Evolutionary conservation across 2,329 filamentous ascomycete species (phyloP).

Genomic region (Xylariaceae sp.): DNA sequence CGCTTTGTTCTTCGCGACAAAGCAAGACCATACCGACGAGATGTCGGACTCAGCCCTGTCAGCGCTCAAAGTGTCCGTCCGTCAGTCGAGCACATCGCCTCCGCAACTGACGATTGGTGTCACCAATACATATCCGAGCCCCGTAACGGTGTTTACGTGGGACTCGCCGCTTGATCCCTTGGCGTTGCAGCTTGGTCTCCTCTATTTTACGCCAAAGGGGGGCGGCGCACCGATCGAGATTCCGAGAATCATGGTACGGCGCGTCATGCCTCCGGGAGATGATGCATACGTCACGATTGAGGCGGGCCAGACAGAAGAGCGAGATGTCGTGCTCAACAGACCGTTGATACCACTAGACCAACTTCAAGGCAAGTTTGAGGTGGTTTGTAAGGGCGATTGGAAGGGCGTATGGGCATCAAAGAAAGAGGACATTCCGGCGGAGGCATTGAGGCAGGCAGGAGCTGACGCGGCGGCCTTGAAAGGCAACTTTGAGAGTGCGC

Average conservation of each 20-base stretch:
- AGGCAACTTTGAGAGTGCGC: slow-evolving; percentile 27
- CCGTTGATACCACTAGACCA: slow-evolving; percentile 35
- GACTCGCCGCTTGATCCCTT: slow-evolving; percentile 44
- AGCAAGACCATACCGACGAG: slow-evolving; percentile 15
- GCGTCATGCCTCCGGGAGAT: slow-evolving; percentile 39
- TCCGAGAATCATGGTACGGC: slow-evolving; percentile 36
- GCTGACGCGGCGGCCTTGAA: slow-evolving; percentile 23
- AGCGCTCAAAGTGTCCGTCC: slow-evolving; percentile 30
- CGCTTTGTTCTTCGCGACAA: neutral
- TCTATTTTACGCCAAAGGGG: slow-evolving; percentile 38
- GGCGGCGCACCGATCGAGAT: slow-evolving; percentile 36
- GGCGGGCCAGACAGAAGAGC: slow-evolving; percentile 35
- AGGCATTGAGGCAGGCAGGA: slow-evolving; percentile 23
- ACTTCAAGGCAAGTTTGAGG: slow-evolving; percentile 33
- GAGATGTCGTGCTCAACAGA: slow-evolving; percentile 37
- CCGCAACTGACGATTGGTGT: slow-evolving; percentile 37
- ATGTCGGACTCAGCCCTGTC: slow-evolving; percentile 25
- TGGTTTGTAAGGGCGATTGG: slow-evolving; percentile 39
- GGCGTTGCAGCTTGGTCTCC: slow-evolving; percentile 40
- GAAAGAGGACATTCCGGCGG: slow-evolving; percentile 23
- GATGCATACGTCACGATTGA: slow-evolving; percentile 39
- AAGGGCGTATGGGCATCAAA: slow-evolving; percentile 35
- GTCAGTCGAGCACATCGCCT: slow-evolving; percentile 28
- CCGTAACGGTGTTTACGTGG: slow-evolving; percentile 43
- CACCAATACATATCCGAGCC: slow-evolving; percentile 37